These are phyloP conservation scores for Coffea eugenioides DNA, from an alignment of 257 asterid species.

Conservation along the genomic window DNA sequence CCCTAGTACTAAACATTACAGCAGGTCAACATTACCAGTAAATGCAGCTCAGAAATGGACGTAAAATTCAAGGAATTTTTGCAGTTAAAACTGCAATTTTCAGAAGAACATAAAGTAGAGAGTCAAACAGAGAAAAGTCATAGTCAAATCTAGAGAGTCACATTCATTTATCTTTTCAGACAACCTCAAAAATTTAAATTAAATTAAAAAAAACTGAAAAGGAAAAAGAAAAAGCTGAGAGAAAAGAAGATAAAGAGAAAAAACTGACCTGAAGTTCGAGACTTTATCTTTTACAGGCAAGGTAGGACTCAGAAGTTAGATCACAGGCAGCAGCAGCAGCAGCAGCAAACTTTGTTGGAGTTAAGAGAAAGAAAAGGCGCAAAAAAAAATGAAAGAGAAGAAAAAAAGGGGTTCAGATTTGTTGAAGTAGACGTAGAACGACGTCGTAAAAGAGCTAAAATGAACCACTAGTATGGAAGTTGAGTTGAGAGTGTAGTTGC, in stretches of 20 bases:
- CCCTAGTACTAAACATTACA: neutral
- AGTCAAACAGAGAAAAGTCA: conserved; percentile 14
- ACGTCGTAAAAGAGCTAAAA: conserved; percentile 23
- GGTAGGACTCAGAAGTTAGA: too few species aligned
- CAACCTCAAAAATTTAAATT: conserved; percentile 3
- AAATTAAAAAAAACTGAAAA: conserved; percentile 13
- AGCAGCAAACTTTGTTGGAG: too few species aligned
- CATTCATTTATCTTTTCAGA: conserved; percentile 10
- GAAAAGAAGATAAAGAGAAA: neutral
- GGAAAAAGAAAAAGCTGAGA: conserved; percentile 3
- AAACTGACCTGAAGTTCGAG: conserved; percentile 7
- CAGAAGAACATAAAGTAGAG: neutral
- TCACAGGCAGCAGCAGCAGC: too few species aligned
- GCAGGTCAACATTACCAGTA: neutral
- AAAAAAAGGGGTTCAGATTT: conserved; percentile 17
- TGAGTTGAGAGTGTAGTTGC: conserved; percentile 6
- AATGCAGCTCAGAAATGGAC: conserved; percentile 10
- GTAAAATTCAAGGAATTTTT: neutral
- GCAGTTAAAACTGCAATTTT: neutral
- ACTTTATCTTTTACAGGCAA: too few species aligned
- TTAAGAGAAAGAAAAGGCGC: conserved; percentile 8
- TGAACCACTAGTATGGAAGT: neutral
- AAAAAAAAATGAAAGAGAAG: neutral
- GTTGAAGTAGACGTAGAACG: conserved; percentile 6
- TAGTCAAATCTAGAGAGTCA: conserved; percentile 50